phyloP scores from a whole-genome alignment of 495 filamentous ascomycete species.

The Aspergillus indologenus region DNA sequence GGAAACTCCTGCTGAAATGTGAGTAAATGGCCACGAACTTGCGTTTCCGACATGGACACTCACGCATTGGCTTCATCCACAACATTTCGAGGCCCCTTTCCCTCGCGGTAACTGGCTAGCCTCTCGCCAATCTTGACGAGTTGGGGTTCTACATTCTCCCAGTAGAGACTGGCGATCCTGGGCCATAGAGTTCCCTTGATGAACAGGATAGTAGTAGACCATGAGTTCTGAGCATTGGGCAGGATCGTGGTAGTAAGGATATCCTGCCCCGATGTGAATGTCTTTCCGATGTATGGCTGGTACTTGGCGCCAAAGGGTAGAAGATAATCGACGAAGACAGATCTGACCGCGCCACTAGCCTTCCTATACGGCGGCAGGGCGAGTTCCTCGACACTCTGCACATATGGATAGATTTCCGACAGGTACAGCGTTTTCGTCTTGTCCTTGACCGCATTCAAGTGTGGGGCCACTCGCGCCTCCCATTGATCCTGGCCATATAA shows the following conservation, averaged over 20 bases:
- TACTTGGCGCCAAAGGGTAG: slow-evolving; percentile 71
- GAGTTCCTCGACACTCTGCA: slow-evolving; percentile 54
- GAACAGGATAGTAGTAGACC: slow-evolving; percentile 64
- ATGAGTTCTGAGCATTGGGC: slow-evolving; percentile 67
- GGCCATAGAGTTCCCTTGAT: slow-evolving; percentile 75
- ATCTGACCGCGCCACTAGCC: slow-evolving; percentile 54
- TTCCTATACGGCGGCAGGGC: slow-evolving; percentile 71
- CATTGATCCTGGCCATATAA: slow-evolving; percentile 67
- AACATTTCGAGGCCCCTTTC: slow-evolving; percentile 56
- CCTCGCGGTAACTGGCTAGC: slow-evolving; percentile 77
- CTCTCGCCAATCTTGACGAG: slow-evolving; percentile 87
- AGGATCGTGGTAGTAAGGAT: slow-evolving; percentile 68
- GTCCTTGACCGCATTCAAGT: slow-evolving; percentile 58
- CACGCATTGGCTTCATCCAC: slow-evolving; percentile 56
- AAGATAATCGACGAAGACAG: slow-evolving; percentile 67
- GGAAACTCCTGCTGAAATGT: slow-evolving; percentile 25
- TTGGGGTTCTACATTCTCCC: slow-evolving; percentile 92
- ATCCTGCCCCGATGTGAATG: slow-evolving; percentile 62
- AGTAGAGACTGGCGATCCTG: slow-evolving; percentile 72
- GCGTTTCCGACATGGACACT: slow-evolving; percentile 2
- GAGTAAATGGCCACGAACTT: slow-evolving; percentile 9
- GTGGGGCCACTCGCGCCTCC: slow-evolving; percentile 71
- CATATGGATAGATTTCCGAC: slow-evolving; percentile 65
- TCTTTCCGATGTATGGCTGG: slow-evolving; percentile 68
- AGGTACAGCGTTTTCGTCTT: slow-evolving; percentile 66